Conservation (phyloP, 306 rosid genomes). For the Astragalus membranaceus region DNA sequence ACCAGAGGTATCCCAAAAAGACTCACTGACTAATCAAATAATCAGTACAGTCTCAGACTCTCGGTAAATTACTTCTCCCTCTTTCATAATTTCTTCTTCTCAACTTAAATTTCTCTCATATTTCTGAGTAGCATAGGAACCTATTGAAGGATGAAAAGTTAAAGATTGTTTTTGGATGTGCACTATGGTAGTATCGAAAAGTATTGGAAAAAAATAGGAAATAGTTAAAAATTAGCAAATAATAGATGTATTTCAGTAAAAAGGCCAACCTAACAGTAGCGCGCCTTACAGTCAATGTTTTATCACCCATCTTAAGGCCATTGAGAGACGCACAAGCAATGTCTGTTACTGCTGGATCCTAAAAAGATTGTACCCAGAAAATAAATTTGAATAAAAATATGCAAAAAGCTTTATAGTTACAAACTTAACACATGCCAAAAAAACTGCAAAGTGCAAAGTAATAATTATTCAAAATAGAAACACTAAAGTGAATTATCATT, state of each 20-base stretch:
- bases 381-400: slow-evolving; percentile 9
- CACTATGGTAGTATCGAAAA: not conserved
- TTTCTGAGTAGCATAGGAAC: slow-evolving; percentile 1
- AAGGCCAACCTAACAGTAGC: slow-evolving; percentile 59
- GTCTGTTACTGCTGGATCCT: slow-evolving; percentile 79
- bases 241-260: slow-evolving; percentile 2
- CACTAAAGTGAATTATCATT: not conserved
- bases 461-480: not conserved
- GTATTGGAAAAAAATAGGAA: not conserved
- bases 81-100: not conserved
- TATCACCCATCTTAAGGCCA: slow-evolving; percentile 85
- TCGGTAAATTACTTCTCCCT: not conserved
- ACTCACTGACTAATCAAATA: not conserved
- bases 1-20: not conserved
- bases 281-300: slow-evolving; percentile 76
- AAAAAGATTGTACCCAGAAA: slow-evolving; percentile 26
- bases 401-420: not conserved
- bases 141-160: not conserved
- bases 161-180: not conserved
- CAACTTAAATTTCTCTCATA: not conserved
- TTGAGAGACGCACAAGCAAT: slow-evolving; percentile 74
- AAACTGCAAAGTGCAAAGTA: slow-evolving; percentile 18
- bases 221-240: not conserved
- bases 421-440: not conserved
- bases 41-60: not conserved